phyloP scores from a whole-genome alignment of 768 basidiomycete genomes.

The Pleurotus djamor region DNA sequence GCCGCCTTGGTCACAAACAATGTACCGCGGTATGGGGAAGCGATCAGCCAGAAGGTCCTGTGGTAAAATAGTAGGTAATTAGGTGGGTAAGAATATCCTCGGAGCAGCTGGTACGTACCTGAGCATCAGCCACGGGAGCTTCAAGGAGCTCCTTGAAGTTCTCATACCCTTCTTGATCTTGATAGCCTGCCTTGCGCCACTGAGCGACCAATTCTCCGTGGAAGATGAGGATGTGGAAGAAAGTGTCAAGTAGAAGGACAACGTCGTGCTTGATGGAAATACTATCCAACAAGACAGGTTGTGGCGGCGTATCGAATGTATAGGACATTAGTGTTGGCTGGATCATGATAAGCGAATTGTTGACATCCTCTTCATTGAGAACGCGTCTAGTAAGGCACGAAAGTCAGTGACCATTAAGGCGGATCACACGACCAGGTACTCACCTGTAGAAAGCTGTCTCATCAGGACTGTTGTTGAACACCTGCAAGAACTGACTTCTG shows the following conservation, averaged over 20 bases:
- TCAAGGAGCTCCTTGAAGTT: slow-evolving; percentile 96
- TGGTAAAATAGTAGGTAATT: not conserved
- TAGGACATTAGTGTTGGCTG: slow-evolving; percentile 99
- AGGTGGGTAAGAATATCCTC: not conserved
- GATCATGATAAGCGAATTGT: slow-evolving; percentile 99
- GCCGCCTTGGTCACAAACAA: slow-evolving; percentile 97
- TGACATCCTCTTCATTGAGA: slow-evolving; percentile 96
- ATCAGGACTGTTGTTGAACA: slow-evolving; percentile 99
- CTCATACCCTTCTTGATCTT: slow-evolving; percentile 98
- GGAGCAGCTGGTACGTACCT: slow-evolving; percentile 39
- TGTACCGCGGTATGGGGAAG: slow-evolving; percentile 96
- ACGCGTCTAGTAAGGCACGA: slow-evolving; percentile 61
- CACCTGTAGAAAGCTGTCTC: slow-evolving; percentile 98
- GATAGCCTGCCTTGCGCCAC: slow-evolving; percentile 98
- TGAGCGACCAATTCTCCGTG: slow-evolving; percentile 96
- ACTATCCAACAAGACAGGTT: slow-evolving; percentile 95
- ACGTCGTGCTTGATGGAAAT: slow-evolving; percentile 98
- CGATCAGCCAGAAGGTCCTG: slow-evolving; percentile 94
- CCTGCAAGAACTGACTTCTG: slow-evolving; percentile 97
- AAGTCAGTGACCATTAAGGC: slow-evolving; percentile 6
- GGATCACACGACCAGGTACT: slow-evolving; percentile 18
- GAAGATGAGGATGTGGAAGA: slow-evolving; percentile 99
- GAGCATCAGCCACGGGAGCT: slow-evolving; percentile 84
- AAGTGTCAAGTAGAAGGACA: slow-evolving; percentile 94
- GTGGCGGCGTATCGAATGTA: slow-evolving; percentile 86